A percentile compares a stretch with the other conserved stretches of the same genome.
phyloP scores from a whole-genome alignment of 768 basidiomycete genomes.

The Rubroboletus pulcherrimus region DNA sequence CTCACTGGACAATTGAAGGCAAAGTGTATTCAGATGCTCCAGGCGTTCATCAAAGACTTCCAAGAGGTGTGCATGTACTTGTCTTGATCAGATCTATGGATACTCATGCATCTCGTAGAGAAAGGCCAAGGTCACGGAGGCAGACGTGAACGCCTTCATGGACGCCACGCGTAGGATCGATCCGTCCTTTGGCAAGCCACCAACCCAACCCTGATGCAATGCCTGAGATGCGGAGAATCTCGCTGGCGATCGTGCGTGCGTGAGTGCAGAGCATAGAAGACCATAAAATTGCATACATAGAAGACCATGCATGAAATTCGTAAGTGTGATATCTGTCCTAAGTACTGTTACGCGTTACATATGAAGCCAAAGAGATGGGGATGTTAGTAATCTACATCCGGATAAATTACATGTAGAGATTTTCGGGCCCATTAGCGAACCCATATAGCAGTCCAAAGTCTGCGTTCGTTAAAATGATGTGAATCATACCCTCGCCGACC shows the following conservation, averaged over 20 bases:
- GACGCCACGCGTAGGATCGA: constrained; percentile 74
- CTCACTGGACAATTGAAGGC: constrained; percentile 91
- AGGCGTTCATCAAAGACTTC: constrained; percentile 80
- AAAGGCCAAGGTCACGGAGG: constrained; percentile 76
- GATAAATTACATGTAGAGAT: constrained; percentile 5
- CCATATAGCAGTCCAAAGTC: constrained; percentile 1
- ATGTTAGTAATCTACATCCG: background rate
- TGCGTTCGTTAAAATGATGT: background rate
- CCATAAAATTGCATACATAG: too few species aligned
- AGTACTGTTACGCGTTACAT: background rate
- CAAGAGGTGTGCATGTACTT: constrained; percentile 57
- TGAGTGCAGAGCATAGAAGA: background rate
- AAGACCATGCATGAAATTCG: too few species aligned
- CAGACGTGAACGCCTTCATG: constrained; percentile 74
- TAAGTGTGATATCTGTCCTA: too few species aligned
- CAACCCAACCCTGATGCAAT: background rate
- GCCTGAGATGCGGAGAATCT: background rate
- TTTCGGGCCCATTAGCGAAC: background rate
- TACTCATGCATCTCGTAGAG: constrained; percentile 45
- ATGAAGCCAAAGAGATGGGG: background rate
- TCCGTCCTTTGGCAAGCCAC: constrained; percentile 43
- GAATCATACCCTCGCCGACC: constrained; percentile 20
- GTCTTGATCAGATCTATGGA: background rate
- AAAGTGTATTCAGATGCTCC: constrained; percentile 77
- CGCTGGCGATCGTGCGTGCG: background rate